These are phyloP conservation scores for Ceratocystis eucalypticola DNA, from an alignment of 2,329 filamentous ascomycete species.

Conservation along the genomic window DNA sequence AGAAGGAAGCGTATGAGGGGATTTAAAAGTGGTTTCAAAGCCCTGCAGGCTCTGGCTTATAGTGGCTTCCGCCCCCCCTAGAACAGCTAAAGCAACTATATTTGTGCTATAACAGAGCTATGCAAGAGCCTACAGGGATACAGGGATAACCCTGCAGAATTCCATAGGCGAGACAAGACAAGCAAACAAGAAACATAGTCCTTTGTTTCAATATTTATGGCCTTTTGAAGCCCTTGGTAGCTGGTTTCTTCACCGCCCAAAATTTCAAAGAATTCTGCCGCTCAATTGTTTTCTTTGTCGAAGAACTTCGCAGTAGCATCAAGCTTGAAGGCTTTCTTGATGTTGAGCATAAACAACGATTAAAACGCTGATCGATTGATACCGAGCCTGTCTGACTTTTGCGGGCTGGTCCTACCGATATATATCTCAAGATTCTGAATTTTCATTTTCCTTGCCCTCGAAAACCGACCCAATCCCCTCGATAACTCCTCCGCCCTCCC, in stretches of 20 bases:
- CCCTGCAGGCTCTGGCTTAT: too few species aligned
- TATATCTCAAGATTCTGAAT: too few species aligned
- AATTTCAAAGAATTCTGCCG: conserved; percentile 29
- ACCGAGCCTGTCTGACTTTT: too few species aligned
- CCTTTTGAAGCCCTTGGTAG: background rate
- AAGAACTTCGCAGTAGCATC: background rate
- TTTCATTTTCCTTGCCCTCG: background rate
- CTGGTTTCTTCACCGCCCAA: conserved; percentile 27
- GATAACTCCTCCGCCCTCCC: background rate
- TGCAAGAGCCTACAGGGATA: background rate
- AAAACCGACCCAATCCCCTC: background rate
- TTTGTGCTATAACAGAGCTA: too few species aligned
- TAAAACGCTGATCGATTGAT: too few species aligned
- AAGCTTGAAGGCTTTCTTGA: too few species aligned
- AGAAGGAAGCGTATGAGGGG: too few species aligned
- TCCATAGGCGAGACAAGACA: background rate
- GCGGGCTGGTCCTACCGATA: background rate
- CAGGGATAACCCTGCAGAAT: background rate
- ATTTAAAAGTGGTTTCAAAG: too few species aligned
- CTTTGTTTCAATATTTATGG: background rate
- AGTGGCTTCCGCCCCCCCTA: too few species aligned
- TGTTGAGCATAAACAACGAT: too few species aligned
- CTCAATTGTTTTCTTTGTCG: background rate
- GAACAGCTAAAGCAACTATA: too few species aligned
- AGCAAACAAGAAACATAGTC: background rate